Percentiles rank a stretch among this genome's conserved stretches.
Evolutionary conservation across 2,329 filamentous ascomycete genomes (phyloP).

Genomic region (Sporothrix humicola): DNA sequence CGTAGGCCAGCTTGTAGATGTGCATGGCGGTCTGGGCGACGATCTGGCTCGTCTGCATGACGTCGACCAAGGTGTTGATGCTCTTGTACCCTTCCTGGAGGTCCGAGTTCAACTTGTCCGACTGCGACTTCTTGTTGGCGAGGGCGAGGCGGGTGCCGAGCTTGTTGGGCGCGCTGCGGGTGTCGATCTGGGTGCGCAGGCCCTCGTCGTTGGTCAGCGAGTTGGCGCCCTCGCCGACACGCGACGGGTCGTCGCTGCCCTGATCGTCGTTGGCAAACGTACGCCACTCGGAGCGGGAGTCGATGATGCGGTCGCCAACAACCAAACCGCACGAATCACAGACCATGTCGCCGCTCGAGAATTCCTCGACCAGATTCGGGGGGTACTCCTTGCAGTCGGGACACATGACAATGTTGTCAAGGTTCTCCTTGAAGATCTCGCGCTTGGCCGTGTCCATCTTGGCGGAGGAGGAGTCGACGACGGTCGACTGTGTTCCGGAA

Average conservation of each 20-base stretch:
- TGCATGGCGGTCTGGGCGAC: slow-evolving; percentile 91
- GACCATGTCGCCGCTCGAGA: slow-evolving; percentile 88
- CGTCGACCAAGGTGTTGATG: slow-evolving; percentile 86
- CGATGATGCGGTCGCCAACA: slow-evolving; percentile 87
- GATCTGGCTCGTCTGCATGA: slow-evolving; percentile 77
- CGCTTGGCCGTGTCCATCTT: slow-evolving; percentile 39
- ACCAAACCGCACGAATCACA: slow-evolving; percentile 92
- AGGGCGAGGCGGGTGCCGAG: slow-evolving; percentile 41
- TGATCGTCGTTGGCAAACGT: slow-evolving; percentile 99
- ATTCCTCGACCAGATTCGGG: slow-evolving; percentile 92
- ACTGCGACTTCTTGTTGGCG: slow-evolving; percentile 43
- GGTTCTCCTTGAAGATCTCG: slow-evolving; percentile 71
- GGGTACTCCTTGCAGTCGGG: slow-evolving; percentile 89
- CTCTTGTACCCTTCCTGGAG: slow-evolving; percentile 81
- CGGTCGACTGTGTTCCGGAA: background rate
- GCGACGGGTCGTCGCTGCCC: slow-evolving; percentile 92
- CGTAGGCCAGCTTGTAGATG: slow-evolving; percentile 92
- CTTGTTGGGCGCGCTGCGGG: slow-evolving; percentile 39
- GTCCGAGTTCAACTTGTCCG: slow-evolving; percentile 41
- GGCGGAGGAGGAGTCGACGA: background rate
- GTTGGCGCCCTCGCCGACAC: slow-evolving; percentile 94
- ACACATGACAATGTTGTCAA: slow-evolving; percentile 85
- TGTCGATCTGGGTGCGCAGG: slow-evolving; percentile 41
- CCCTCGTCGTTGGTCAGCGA: slow-evolving; percentile 59
- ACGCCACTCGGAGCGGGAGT: slow-evolving; percentile 96